These are phyloP conservation scores for Naganishia vaughanmartiniae DNA, from an alignment of 768 basidiomycete species.

Conservation along the genomic window DNA sequence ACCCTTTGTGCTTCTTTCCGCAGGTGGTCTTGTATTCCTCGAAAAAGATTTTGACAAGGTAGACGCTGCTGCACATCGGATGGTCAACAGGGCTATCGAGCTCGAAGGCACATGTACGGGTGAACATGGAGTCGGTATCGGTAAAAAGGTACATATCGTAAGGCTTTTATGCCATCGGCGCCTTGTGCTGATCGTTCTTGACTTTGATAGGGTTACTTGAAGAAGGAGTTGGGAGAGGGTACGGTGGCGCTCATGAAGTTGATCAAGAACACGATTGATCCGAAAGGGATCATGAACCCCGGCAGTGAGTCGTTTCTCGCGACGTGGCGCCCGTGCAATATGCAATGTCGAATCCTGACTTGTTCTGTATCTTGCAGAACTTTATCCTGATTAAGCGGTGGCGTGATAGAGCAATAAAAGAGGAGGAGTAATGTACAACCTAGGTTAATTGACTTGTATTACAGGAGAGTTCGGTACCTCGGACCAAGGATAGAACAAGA, in stretches of 20 bases:
- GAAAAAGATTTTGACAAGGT: conserved; percentile 28
- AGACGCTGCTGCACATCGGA: conserved; percentile 43
- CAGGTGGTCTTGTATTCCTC: conserved; percentile 24
- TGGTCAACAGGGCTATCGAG: conserved; percentile 54
- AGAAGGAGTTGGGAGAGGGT: conserved; percentile 74
- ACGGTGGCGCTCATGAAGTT: conserved; percentile 81
- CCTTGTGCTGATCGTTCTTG: not conserved
- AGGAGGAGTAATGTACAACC: not conserved
- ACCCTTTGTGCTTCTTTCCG: too few species aligned
- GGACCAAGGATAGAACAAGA: too few species aligned
- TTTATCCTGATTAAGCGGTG: conserved; percentile 9
- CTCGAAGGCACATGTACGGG: conserved; percentile 57
- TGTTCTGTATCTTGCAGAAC: not conserved
- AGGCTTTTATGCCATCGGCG: not conserved
- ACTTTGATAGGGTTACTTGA: conserved; percentile 62
- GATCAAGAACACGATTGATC: conserved; percentile 63
- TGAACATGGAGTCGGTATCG: conserved; percentile 83
- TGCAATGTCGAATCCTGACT: not conserved
- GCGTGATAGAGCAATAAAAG: not conserved
- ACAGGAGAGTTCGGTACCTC: too few species aligned
- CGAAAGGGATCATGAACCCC: conserved; percentile 30
- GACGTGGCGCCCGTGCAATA: not conserved
- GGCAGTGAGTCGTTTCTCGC: conserved; percentile 11
- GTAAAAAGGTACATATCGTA: conserved; percentile 60
- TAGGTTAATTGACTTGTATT: too few species aligned